Evolutionary conservation across 805 yeast species (phyloP).

Genomic region (Komagataella populi): DNA sequence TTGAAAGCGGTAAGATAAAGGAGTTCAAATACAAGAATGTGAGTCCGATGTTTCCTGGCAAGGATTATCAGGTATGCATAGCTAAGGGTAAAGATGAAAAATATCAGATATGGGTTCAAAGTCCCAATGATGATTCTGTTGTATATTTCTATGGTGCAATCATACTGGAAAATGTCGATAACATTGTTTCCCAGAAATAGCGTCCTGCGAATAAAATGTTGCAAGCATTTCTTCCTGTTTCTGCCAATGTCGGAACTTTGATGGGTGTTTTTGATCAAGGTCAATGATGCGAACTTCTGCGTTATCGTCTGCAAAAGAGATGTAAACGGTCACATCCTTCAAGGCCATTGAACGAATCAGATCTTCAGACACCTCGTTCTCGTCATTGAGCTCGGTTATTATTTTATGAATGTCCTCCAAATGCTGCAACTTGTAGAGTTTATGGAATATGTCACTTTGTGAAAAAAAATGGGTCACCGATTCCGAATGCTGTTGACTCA

Average conservation of each 20-base stretch:
- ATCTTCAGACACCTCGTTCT: constrained; percentile 25
- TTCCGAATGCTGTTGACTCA: background rate
- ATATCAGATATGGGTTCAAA: constrained; percentile 16
- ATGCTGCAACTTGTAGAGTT: constrained; percentile 19
- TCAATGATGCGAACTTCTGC: constrained; percentile 23
- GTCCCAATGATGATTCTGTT: constrained; percentile 5
- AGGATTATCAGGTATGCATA: constrained; percentile 16
- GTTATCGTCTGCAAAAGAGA: constrained; percentile 15
- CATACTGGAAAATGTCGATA: background rate
- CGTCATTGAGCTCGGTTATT: constrained; percentile 16
- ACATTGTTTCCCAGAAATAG: background rate
- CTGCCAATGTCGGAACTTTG: constrained; percentile 31
- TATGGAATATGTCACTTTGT: constrained; percentile 4
- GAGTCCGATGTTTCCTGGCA: constrained; percentile 33
- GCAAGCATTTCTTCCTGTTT: constrained; percentile 8
- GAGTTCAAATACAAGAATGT: constrained; percentile 33
- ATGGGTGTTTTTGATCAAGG: constrained; percentile 30
- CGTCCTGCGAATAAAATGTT: background rate
- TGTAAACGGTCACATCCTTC: constrained; percentile 36
- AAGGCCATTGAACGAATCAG: constrained; percentile 34
- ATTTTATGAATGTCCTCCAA: constrained; percentile 14
- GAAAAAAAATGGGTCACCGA: background rate
- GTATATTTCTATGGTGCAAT: constrained; percentile 15
- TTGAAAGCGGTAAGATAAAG: constrained; percentile 11
- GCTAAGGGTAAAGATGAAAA: constrained; percentile 1